Evolutionary conservation across 768 basidiomycete species (phyloP), one percentile per base, ranked within the genome.

Genomic region (Myochromella boudieri): DNA sequence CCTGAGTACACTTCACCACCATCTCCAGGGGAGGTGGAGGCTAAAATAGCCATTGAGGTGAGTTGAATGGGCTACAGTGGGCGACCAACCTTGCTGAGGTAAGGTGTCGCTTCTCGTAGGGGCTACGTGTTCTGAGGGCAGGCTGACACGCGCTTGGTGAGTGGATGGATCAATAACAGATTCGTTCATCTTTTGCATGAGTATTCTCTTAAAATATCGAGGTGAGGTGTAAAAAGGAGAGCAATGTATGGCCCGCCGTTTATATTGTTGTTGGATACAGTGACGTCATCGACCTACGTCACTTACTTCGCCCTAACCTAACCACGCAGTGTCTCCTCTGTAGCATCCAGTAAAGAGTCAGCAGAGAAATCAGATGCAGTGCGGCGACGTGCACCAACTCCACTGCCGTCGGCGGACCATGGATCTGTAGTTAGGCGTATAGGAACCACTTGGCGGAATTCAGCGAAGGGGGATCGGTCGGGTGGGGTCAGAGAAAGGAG

Each of bases 401-500:
- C 68, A 29, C 60, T 63, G 24, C 68, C 67, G 48, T 72, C 68
- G n/a, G 66, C 59, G 14, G 62, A 69, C 74, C 77, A 87, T 2
- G 71, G 59, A 52, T 89, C 83, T 4, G 87, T 88, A 5, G 78
- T 75, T 8, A 89, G 66, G 10, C 77, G 77, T 15, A 89, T 66
- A 4, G 85, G 84, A n/a, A 88, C 68, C 14, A 77, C 71, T 44
- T 75, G 71, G 8, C 86, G 78, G 33, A 86, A 63, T 36, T 85
- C 84, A 34, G 59, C 63, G 61, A 88, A 85, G 0, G 77, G 69
- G 1, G 77, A 70, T 55, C 77, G 80, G 14, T 60, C 56, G 14
- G 72, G n/a, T n/a, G 87, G 84, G 0, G 67, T 70, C 61, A 85
- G 69, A 1, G 80, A 76, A 17, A 89, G 63, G 14, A 88, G 69